These are phyloP conservation scores for Glomus cerebriforme DNA, from an alignment of 192 early-diverging fungal species.

Conservation along the genomic window DNA sequence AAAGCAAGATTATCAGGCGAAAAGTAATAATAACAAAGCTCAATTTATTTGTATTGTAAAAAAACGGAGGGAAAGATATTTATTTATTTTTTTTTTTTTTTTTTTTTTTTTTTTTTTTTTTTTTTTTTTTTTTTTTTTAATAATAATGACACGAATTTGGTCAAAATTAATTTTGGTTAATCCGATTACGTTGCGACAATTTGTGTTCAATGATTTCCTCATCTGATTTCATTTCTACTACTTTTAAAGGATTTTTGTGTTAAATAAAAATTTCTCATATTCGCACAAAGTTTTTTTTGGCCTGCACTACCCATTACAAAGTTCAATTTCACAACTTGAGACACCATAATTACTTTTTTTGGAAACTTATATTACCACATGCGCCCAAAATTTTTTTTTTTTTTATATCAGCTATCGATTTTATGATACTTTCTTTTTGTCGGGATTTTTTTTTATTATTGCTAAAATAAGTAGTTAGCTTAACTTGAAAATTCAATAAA, in stretches of 20 bases:
- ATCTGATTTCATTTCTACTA: no score
- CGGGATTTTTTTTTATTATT: neutral
- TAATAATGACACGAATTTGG: no score
- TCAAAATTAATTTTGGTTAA: neutral
- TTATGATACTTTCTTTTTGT: neutral
- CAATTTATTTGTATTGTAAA: no score
- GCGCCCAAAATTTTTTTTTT: neutral
- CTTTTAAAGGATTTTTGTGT: no score
- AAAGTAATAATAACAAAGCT: neutral
- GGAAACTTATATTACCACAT: neutral
- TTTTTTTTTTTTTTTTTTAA: no score
- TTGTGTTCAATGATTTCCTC: neutral
- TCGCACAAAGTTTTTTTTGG: neutral
- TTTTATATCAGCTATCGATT: neutral
- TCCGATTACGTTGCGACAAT: neutral
- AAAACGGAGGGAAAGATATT: no score
- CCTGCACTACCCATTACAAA: neutral
- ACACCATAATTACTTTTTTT: neutral
- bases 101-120: no score
- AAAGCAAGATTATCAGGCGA: neutral
- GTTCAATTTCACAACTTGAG: neutral
- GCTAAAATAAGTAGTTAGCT: neutral
- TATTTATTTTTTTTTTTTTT: no score
- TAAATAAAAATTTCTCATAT: neutral
- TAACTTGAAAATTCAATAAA: neutral